Percentiles rank a stretch among this genome's conserved stretches.
phyloP scores from a whole-genome alignment of 352 stramenopile genomes.

The Blastocystis sp. region DNA sequence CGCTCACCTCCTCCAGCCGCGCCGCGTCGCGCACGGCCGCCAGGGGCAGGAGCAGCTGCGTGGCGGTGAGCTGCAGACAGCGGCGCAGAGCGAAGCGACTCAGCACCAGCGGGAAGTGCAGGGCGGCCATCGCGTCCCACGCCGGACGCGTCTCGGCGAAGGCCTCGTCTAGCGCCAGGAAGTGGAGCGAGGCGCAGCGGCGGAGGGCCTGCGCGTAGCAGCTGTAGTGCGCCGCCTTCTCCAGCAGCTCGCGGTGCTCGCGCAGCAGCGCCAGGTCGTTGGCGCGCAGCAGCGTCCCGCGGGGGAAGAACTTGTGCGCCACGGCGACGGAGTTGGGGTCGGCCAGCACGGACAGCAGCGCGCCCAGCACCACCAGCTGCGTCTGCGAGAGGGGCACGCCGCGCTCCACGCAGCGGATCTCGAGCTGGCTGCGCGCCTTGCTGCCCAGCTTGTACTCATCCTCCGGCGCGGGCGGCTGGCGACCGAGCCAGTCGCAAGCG shows the following conservation, averaged over 20 bases:
- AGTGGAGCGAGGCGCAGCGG: background rate
- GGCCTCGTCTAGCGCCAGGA: background rate
- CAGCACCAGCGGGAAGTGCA: background rate
- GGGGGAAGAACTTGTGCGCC: conserved; percentile 26
- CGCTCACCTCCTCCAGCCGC: background rate
- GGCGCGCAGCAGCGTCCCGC: background rate
- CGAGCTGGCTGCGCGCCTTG: background rate
- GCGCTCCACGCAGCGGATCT: background rate
- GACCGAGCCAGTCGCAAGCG: background rate
- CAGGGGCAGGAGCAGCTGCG: background rate
- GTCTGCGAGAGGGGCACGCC: background rate
- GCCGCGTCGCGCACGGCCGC: background rate
- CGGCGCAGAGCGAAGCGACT: background rate
- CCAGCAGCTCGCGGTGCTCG: conserved; percentile 11
- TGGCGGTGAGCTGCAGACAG: background rate
- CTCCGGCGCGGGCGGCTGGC: background rate
- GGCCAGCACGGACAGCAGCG: conserved; percentile 23
- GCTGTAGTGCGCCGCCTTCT: background rate
- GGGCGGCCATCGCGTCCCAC: background rate
- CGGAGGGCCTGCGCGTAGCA: background rate
- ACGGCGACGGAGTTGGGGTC: conserved; percentile 6
- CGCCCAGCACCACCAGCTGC: conserved; percentile 11
- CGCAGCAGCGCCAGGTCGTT: conserved; percentile 12
- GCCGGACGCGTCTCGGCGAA: background rate
- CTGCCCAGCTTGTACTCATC: conserved; percentile 29